These are phyloP conservation scores for Graphiopsis chlorocephala DNA, from an alignment of 2,329 filamentous ascomycete species.

Conservation along the genomic window DNA sequence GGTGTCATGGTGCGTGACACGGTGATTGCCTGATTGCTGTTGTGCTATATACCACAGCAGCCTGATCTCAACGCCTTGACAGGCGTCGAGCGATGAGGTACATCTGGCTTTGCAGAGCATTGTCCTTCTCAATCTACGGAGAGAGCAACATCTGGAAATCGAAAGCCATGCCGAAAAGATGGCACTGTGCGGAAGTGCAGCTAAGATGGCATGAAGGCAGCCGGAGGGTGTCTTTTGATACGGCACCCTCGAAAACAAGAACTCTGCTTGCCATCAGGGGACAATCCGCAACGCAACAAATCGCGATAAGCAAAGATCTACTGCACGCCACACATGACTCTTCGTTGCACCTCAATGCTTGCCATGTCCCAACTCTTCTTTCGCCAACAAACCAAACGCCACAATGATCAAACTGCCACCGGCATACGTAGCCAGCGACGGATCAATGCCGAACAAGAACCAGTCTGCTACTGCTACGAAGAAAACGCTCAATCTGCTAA, in stretches of 20 bases:
- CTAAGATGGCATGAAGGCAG: neutral
- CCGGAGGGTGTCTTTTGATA: neutral
- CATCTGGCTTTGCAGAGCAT: neutral
- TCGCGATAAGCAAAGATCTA: neutral
- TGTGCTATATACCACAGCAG: neutral
- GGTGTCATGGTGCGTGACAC: neutral
- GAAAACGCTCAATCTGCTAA: constrained; percentile 29
- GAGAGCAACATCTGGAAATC: neutral
- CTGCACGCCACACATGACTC: neutral
- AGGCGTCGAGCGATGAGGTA: neutral
- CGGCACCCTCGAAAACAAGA: neutral
- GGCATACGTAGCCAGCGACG: constrained; percentile 31
- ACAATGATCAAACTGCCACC: constrained; percentile 32
- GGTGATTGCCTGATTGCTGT: neutral
- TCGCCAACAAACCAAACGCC: constrained; percentile 31
- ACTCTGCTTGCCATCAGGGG: neutral
- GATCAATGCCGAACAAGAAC: constrained; percentile 32
- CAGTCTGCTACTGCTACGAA: constrained; percentile 35
- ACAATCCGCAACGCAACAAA: neutral
- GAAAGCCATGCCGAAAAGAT: neutral
- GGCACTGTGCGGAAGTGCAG: neutral
- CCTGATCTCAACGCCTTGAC: neutral
- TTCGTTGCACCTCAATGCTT: neutral
- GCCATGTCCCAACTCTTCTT: constrained; percentile 22
- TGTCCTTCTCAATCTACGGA: neutral